Percentiles rank a stretch among this genome's conserved stretches.
Evolutionary conservation across 441 rosid genomes (phyloP).

Genomic region (Erodium texanum): DNA sequence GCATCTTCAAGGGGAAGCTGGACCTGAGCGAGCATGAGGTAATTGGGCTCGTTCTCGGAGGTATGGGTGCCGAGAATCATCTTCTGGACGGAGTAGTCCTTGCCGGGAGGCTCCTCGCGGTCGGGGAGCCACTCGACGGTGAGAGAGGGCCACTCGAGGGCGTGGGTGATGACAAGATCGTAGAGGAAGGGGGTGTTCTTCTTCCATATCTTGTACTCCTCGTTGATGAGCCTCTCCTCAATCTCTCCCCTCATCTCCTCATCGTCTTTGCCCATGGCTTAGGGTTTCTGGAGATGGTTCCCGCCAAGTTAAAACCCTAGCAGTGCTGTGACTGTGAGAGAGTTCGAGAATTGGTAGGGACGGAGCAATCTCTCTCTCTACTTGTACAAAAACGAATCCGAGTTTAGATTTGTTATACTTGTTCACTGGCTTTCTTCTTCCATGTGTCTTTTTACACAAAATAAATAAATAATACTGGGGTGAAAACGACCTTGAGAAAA

Average conservation of each 20-base stretch:
- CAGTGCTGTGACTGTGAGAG: too few relatives aligned
- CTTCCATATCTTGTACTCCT: constrained; percentile 97
- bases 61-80: constrained; percentile 95
- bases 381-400: too few relatives aligned
- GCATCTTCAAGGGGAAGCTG: constrained; percentile 87
- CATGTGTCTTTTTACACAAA: too few relatives aligned
- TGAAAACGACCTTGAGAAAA: too few relatives aligned
- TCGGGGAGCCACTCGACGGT: constrained; percentile 95
- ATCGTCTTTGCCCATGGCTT: constrained; percentile 83
- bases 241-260: constrained; percentile 87
- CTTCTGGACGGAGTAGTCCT: constrained; percentile 89
- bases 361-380: too few relatives aligned
- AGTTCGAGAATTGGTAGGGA: background rate
- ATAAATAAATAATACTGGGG: too few relatives aligned
- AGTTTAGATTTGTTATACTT: too few relatives aligned
- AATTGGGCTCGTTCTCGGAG: constrained; percentile 94
- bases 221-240: constrained; percentile 80
- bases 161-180: constrained; percentile 90
- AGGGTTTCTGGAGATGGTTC: too few relatives aligned
- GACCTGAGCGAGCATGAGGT: constrained; percentile 87
- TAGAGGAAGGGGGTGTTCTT: constrained; percentile 80
- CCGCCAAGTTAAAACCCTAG: too few relatives aligned
- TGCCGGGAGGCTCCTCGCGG: constrained; percentile 79
- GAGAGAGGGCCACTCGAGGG: constrained; percentile 98
- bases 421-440: too few relatives aligned